Base-by-base conservation (phyloP, 2,329 filamentous ascomycete genomes). In the Penicillium janthinellum region DNA sequence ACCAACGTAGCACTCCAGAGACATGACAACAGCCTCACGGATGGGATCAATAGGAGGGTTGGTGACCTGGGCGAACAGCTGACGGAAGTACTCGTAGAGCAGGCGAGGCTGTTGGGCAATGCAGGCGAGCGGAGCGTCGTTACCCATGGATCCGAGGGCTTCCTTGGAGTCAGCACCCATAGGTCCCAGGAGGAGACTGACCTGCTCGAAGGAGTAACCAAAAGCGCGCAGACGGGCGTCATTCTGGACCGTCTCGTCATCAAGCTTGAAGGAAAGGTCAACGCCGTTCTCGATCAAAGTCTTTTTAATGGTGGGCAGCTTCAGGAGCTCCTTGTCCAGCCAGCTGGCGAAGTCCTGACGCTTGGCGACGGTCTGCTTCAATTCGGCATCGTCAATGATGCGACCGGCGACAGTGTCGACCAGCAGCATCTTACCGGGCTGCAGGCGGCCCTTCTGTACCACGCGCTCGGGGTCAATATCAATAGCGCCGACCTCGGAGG, bases 81-180 rank as follows among this genome's bases (percentile, higher is more conserved):
- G 91, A 64, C 94, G 88, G 88, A 98, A 98, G 81, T 98, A 98
- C 77, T 97, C 94, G 77, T 91, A 96, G 20, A 97, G 85, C 56
- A 96, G 83, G 68, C 93, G 90, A 67, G 94, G 92, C 64, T 93
- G 90, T 66, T 90, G 86, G n/a, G 94, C 90, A 74, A 98, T 83
- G 77, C 92, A 96, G 55, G 94, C 94, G 64, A 98, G 82, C 45
- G 94, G 94, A 47, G 91, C 91, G 81, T 98, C 94, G 74, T 98
- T 98, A 70, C 94, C 94, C 94, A 98, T 98, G 60, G 94, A 98
- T 42, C 94, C 94, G 56, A 98, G 84, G 45, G 94, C 94, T 78
- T 98, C 94, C 81, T 98, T 98, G 61, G 96, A 96, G 72, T 98
- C 94, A 25, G 92, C 92, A 59, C 92, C 94, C 94, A 98, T 98